These are phyloP conservation scores for Nicotiana tabacum DNA, from an alignment of 257 asterid genomes.

Conservation along the genomic window DNA sequence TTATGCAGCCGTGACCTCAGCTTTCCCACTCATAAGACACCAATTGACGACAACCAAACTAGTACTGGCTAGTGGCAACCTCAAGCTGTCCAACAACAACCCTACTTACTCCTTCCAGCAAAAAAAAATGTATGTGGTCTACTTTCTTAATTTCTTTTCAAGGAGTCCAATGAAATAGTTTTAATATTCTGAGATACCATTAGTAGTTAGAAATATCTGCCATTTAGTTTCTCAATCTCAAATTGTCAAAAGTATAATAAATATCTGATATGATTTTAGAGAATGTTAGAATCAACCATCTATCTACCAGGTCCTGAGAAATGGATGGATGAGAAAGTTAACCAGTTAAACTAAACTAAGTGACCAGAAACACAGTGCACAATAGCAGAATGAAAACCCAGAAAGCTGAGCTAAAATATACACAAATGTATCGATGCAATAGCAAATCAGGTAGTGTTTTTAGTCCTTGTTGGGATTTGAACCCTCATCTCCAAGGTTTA, in stretches of 20 bases:
- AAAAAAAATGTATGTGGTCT: neutral
- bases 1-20: neutral
- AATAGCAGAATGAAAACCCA: neutral
- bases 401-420: neutral
- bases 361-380: neutral
- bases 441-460: neutral
- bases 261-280: neutral
- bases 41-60: neutral
- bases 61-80: neutral
- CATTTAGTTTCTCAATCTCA: neutral
- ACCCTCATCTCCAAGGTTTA: too few species aligned
- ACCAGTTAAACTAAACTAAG: neutral
- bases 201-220: neutral
- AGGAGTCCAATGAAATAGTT: neutral
- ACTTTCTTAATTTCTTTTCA: neutral
- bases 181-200: neutral
- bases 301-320: neutral
- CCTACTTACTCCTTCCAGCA: neutral
- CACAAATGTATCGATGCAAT: neutral
- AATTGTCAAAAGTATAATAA: neutral
- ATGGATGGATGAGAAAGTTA: neutral
- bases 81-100: neutral
- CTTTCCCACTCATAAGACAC: neutral
- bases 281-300: neutral
- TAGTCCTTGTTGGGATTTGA: too few species aligned